Conservation (phyloP, 352 stramenopile genomes). For the Aphanomyces astaci region DNA sequence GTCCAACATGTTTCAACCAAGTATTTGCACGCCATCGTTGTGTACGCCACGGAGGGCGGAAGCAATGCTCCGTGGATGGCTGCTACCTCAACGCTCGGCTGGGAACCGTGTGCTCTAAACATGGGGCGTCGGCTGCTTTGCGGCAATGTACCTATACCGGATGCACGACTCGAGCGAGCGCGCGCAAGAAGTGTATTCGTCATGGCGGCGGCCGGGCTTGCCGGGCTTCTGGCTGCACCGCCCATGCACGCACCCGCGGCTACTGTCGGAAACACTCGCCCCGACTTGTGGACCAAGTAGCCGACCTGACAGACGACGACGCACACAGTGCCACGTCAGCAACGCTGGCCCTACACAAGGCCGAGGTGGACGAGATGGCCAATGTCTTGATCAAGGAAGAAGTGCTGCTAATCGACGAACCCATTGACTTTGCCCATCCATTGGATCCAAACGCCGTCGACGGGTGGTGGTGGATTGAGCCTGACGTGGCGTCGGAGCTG, state of each 20-base stretch:
- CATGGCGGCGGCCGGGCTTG: slow-evolving; percentile 59
- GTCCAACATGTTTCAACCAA: slow-evolving; percentile 53
- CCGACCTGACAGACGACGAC: no score
- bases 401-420: neutral
- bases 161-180: slow-evolving; percentile 65
- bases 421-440: neutral
- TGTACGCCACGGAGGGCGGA: slow-evolving; percentile 71
- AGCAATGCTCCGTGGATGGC: slow-evolving; percentile 63
- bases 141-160: slow-evolving; percentile 68
- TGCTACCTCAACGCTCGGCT: slow-evolving; percentile 65
- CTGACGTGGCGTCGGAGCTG: neutral
- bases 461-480: neutral
- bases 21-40: slow-evolving; percentile 74
- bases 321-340: no score
- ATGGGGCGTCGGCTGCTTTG: slow-evolving; percentile 69
- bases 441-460: neutral
- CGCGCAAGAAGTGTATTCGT: slow-evolving; percentile 62
- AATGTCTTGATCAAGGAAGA: neutral
- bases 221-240: slow-evolving; percentile 62
- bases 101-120: slow-evolving; percentile 64
- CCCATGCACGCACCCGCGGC: slow-evolving; percentile 58
- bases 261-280: slow-evolving; percentile 43
- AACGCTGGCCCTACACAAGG: neutral
- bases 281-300: no score
- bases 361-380: neutral